phyloP scores from a whole-genome alignment of 2,329 filamentous ascomycete species.

The Colletotrichum sojae region DNA sequence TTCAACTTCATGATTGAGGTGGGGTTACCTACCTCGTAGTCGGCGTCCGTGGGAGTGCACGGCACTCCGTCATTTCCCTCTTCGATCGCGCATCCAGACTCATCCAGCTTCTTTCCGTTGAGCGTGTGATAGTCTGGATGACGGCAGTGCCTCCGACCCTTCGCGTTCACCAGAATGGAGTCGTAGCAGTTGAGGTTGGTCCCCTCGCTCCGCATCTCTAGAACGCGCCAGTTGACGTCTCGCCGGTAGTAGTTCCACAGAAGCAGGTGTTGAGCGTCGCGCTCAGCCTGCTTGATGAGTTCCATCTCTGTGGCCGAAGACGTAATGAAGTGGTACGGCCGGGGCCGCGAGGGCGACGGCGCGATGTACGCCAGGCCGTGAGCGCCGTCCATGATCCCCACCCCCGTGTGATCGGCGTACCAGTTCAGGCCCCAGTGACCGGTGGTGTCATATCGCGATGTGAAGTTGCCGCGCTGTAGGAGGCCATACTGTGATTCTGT shows the following conservation, averaged over 20 bases:
- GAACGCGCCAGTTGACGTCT: conserved; percentile 17
- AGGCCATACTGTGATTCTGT: conserved; percentile 13
- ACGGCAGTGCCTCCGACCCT: conserved; percentile 67
- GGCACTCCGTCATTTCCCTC: conserved; percentile 16
- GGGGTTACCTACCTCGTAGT: conserved; percentile 12
- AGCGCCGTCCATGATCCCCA: conserved; percentile 26
- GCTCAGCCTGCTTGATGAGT: conserved; percentile 16
- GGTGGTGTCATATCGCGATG: conserved; percentile 15
- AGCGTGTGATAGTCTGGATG: conserved; percentile 1
- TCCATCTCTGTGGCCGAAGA: background rate
- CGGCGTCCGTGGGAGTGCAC: conserved; percentile 11
- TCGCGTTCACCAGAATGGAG: conserved; percentile 73
- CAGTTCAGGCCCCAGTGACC: conserved; percentile 32
- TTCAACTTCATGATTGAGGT: too few relatives aligned
- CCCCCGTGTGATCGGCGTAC: conserved; percentile 29
- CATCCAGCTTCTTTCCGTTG: conserved; percentile 6
- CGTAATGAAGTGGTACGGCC: conserved; percentile 16
- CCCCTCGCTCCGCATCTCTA: conserved; percentile 21
- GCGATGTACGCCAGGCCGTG: conserved; percentile 18
- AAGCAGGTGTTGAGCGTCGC: conserved; percentile 3
- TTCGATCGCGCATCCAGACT: conserved; percentile 15
- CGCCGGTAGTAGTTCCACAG: conserved; percentile 29
- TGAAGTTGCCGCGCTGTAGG: conserved; percentile 26
- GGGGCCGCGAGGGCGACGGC: conserved; percentile 1
- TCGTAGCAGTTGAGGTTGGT: conserved; percentile 64